phyloP scores from a whole-genome alignment of 495 filamentous ascomycete genomes.

The Chaetomidium leptoderma region DNA sequence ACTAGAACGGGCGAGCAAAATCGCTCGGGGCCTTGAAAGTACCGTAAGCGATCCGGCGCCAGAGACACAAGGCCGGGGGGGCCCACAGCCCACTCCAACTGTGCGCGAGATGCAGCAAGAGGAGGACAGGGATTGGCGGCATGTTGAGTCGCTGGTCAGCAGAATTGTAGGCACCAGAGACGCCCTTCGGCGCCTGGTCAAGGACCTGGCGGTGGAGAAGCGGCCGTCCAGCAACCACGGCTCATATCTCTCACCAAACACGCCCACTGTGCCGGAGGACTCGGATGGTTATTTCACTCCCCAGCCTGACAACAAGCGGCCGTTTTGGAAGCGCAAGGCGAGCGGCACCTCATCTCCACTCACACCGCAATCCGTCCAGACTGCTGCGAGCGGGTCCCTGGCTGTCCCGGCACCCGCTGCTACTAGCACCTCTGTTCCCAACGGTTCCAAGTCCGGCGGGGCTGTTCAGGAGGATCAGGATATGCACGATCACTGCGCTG shows the following conservation, averaged over 20 bases:
- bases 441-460: constrained; percentile 32
- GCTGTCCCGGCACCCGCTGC: constrained; percentile 52
- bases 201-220: constrained; percentile 70
- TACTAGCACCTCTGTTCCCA: constrained; percentile 33
- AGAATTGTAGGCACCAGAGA: constrained; percentile 83
- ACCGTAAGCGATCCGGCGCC: constrained; percentile 28
- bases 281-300: constrained; percentile 42
- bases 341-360: constrained; percentile 41
- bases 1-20: constrained; percentile 69
- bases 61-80: constrained; percentile 11
- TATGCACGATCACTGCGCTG: constrained; percentile 73
- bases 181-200: constrained; percentile 76
- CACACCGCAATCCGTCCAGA: constrained; percentile 43
- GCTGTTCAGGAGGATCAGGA: constrained; percentile 45
- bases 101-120: constrained; percentile 35
- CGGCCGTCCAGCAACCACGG: constrained; percentile 24
- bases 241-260: constrained; percentile 39
- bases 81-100: constrained; percentile 20
- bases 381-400: constrained; percentile 52
- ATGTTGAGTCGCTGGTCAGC: constrained; percentile 76
- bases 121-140: constrained; percentile 80
- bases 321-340: constrained; percentile 91
- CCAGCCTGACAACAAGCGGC: constrained; percentile 47
- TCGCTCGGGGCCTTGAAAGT: constrained; percentile 46
- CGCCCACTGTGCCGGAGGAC: constrained; percentile 41